Percentiles rank a stretch among this genome's conserved stretches.
phyloP scores from a whole-genome alignment of 768 basidiomycete genomes.

The Phlebiopsis flavidoalba region DNA sequence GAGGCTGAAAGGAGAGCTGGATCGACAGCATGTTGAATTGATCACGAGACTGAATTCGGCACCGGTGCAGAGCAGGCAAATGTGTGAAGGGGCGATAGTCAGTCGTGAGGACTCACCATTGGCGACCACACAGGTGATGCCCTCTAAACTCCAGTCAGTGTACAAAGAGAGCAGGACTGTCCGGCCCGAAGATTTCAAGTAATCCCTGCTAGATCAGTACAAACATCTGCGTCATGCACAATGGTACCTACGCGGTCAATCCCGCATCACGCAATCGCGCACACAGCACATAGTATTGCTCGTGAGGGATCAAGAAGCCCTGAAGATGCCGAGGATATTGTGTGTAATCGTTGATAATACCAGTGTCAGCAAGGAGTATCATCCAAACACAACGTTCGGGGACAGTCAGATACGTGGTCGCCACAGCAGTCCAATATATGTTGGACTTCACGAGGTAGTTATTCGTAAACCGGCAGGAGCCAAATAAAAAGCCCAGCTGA shows the following conservation, averaged over 20 bases:
- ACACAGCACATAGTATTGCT: slow-evolving; percentile 59
- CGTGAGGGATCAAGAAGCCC: slow-evolving; percentile 66
- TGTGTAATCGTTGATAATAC: slow-evolving; percentile 54
- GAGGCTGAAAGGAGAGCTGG: slow-evolving; percentile 46
- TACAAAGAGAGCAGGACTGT: slow-evolving; percentile 56
- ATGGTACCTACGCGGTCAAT: not conserved
- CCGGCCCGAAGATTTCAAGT: slow-evolving; percentile 58
- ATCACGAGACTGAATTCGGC: slow-evolving; percentile 44
- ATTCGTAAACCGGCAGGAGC: slow-evolving; percentile 52
- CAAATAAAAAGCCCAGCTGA: slow-evolving; percentile 47
- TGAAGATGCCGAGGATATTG: slow-evolving; percentile 53
- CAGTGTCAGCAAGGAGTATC: slow-evolving; percentile 42
- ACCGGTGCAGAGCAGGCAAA: no score
- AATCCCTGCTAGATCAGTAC: slow-evolving; percentile 59
- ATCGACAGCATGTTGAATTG: slow-evolving; percentile 49
- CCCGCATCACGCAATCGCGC: slow-evolving; percentile 13
- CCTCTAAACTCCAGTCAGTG: slow-evolving; percentile 68
- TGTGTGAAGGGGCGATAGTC: not conserved
- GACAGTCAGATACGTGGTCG: not conserved
- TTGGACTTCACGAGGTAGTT: no score
- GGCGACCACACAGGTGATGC: slow-evolving; percentile 65
- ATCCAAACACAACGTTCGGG: slow-evolving; percentile 52
- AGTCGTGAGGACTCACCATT: slow-evolving; percentile 34
- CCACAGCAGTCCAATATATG: no score
- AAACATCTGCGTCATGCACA: slow-evolving; percentile 45